Evolutionary conservation across 352 stramenopile species (phyloP).

Genomic region (Phytophthora palmivora): DNA sequence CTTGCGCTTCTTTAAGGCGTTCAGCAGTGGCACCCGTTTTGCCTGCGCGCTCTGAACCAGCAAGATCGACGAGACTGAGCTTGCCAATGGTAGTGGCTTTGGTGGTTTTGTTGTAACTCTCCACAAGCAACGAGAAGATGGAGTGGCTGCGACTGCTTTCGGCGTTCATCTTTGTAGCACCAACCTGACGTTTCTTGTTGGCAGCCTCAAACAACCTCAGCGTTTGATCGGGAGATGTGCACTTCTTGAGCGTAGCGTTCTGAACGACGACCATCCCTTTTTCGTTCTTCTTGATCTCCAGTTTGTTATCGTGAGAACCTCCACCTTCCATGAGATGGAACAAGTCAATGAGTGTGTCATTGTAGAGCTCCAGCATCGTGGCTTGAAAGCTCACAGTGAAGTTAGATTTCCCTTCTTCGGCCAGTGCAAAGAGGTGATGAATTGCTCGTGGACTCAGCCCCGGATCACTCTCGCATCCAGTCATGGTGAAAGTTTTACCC

Average conservation of each 20-base stretch:
- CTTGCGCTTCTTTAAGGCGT: conserved; percentile 87
- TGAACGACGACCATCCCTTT: conserved; percentile 93
- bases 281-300: conserved; percentile 95
- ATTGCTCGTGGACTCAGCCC: conserved; percentile 91
- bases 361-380: conserved; percentile 95
- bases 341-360: conserved; percentile 91
- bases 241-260: conserved; percentile 85
- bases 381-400: conserved; percentile 76
- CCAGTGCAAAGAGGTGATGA: conserved; percentile 83
- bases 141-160: conserved; percentile 91
- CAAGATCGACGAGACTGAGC: conserved; percentile 89
- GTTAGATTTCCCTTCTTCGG: conserved; percentile 59
- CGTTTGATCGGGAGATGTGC: conserved; percentile 72
- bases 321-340: conserved; percentile 82
- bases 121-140: conserved; percentile 89
- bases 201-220: conserved; percentile 87
- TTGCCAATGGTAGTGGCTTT: conserved; percentile 85
- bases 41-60: conserved; percentile 86
- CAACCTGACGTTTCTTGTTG: conserved; percentile 91
- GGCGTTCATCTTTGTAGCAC: conserved; percentile 94
- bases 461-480: conserved; percentile 65
- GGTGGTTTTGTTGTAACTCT: conserved; percentile 91
- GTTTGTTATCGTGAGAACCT: conserved; percentile 64
- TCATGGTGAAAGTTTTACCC: conserved; percentile 96
- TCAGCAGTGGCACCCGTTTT: conserved; percentile 90